These are phyloP conservation scores for Colletotrichum sublineola DNA, from an alignment of 2,329 filamentous ascomycete genomes.

Conservation along the genomic window DNA sequence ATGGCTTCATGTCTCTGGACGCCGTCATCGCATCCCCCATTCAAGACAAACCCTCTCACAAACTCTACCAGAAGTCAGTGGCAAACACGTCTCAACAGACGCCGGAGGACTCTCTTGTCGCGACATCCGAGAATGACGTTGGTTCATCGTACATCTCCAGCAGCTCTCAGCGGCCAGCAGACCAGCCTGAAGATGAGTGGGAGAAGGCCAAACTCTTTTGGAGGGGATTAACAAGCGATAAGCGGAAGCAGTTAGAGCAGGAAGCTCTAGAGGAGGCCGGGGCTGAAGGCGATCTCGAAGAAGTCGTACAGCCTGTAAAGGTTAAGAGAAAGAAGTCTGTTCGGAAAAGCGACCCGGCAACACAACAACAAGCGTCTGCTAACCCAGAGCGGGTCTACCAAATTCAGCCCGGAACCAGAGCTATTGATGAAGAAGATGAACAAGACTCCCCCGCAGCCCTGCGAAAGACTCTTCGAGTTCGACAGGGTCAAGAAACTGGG, in stretches of 20 bases:
- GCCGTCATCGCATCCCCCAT: conserved; percentile 64
- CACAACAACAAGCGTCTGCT: conserved; percentile 31
- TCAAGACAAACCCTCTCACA: conserved; percentile 40
- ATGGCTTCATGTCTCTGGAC: conserved; percentile 79
- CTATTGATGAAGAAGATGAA: conserved; percentile 16
- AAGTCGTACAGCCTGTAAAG: conserved; percentile 47
- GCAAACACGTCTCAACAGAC: conserved; percentile 8
- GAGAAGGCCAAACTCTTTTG: conserved; percentile 77
- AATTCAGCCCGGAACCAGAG: conserved; percentile 52
- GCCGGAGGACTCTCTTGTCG: neutral
- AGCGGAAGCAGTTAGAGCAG: conserved; percentile 71
- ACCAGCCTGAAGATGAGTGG: conserved; percentile 67
- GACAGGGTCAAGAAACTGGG: conserved; percentile 26
- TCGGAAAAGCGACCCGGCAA: conserved; percentile 41
- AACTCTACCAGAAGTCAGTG: conserved; percentile 37
- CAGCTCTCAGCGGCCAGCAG: conserved; percentile 39
- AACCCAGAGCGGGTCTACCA: conserved; percentile 54
- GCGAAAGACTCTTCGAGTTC: conserved; percentile 32
- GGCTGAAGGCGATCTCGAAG: conserved; percentile 60
- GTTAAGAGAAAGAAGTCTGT: conserved; percentile 53
- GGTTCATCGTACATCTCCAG: neutral
- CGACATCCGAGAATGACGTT: neutral
- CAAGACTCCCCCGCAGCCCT: conserved; percentile 6
- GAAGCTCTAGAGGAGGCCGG: conserved; percentile 69
- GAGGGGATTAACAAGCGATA: conserved; percentile 73